These are phyloP conservation scores for Annulohypoxylon nitens DNA, from an alignment of 495 filamentous ascomycete genomes.

Conservation along the genomic window DNA sequence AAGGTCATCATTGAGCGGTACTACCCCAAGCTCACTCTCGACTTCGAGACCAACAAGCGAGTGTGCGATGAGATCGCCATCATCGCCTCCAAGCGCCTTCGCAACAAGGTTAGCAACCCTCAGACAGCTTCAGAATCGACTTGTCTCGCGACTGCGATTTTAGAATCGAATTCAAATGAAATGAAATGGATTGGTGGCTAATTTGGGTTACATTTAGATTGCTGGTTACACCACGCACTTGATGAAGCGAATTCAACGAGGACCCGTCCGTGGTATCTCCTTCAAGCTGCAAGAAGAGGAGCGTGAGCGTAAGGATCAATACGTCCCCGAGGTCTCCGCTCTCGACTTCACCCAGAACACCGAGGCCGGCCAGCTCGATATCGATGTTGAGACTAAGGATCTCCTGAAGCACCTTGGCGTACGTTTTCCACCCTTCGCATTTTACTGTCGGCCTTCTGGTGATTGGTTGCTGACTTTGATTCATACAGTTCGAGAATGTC, in stretches of 20 bases:
- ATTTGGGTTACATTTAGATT: conserved; percentile 62
- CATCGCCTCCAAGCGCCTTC: conserved; percentile 96
- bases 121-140: background rate
- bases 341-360: conserved; percentile 94
- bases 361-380: conserved; percentile 92
- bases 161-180: background rate
- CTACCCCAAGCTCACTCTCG: conserved; percentile 98
- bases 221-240: conserved; percentile 97
- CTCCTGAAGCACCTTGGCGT: conserved; percentile 97
- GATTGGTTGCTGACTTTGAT: conserved; percentile 43
- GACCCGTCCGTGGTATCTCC: conserved; percentile 98
- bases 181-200: conserved; percentile 15
- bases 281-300: conserved; percentile 99
- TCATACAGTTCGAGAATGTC: conserved; percentile 89
- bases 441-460: background rate
- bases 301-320: conserved; percentile 99
- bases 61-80: conserved; percentile 99
- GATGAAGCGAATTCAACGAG: conserved; percentile 99
- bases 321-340: conserved; percentile 97
- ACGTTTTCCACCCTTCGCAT: conserved; percentile 61
- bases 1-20: conserved; percentile 99
- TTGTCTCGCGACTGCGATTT: background rate
- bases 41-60: conserved; percentile 99
- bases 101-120: conserved; percentile 84
- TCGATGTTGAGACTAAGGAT: conserved; percentile 98